Conservation (phyloP, 495 filamentous ascomycete genomes). For the Penicillium ucsense region DNA sequence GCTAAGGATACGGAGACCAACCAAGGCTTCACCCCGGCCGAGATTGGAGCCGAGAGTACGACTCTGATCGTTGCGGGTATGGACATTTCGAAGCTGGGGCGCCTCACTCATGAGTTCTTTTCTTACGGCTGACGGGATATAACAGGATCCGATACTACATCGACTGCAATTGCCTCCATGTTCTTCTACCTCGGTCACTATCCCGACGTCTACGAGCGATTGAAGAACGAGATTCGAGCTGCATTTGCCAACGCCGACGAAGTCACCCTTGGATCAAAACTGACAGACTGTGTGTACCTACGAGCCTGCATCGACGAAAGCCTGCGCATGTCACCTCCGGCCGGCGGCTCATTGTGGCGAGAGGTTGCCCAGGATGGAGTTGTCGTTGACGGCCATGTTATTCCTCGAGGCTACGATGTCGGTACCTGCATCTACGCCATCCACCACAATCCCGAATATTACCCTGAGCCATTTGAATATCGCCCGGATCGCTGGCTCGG, state of each 20-base stretch:
- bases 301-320: constrained; percentile 47
- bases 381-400: constrained; percentile 28
- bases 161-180: constrained; percentile 20
- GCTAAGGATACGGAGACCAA: constrained; percentile 51
- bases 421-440: constrained; percentile 35
- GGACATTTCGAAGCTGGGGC: background rate
- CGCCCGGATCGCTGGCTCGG: constrained; percentile 19
- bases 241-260: constrained; percentile 16
- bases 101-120: background rate
- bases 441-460: constrained; percentile 35
- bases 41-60: constrained; percentile 50
- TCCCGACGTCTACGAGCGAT: constrained; percentile 17
- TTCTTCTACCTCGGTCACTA: constrained; percentile 44
- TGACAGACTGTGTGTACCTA: constrained; percentile 34
- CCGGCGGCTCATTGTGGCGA: constrained; percentile 32
- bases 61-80: constrained; percentile 27
- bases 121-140: background rate
- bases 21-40: constrained; percentile 42
- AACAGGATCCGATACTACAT: constrained; percentile 9
- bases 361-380: constrained; percentile 30
- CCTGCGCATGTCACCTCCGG: constrained; percentile 45
- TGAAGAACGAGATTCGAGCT: constrained; percentile 30
- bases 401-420: constrained; percentile 29
- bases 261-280: constrained; percentile 29
- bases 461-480: constrained; percentile 27